Evolutionary conservation across 805 yeast genomes (phyloP).

Genomic region (Ogataea parapolymorpha): DNA sequence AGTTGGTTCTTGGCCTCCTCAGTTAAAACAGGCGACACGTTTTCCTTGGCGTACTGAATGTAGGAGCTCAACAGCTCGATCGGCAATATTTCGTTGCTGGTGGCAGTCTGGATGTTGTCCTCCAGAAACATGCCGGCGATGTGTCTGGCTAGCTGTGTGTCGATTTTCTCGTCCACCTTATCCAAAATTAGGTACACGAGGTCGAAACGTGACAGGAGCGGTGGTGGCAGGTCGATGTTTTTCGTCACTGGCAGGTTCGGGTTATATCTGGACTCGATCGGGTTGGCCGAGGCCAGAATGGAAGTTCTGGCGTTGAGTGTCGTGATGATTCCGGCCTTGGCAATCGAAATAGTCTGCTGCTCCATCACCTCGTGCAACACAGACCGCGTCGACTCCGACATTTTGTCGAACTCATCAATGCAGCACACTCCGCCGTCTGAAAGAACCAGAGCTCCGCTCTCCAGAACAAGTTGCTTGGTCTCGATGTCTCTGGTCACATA

Average conservation of each 20-base stretch:
- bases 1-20: constrained; percentile 79
- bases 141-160: constrained; percentile 85
- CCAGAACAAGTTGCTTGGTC: constrained; percentile 88
- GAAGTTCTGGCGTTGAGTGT: constrained; percentile 96
- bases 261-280: constrained; percentile 92
- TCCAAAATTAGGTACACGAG: constrained; percentile 89
- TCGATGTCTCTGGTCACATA: constrained; percentile 93
- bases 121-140: constrained; percentile 89
- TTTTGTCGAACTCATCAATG: constrained; percentile 97
- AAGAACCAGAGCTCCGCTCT: constrained; percentile 92
- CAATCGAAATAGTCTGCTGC: constrained; percentile 96
- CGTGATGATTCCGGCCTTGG: constrained; percentile 97
- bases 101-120: constrained; percentile 73
- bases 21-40: constrained; percentile 74
- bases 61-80: constrained; percentile 84
- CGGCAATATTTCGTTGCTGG: constrained; percentile 68
- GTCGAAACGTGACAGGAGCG: constrained; percentile 91
- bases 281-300: constrained; percentile 93
- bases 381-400: constrained; percentile 91
- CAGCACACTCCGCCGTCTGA: constrained; percentile 99
- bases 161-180: constrained; percentile 82
- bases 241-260: constrained; percentile 93
- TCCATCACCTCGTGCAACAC: constrained; percentile 99
- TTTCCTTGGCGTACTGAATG: constrained; percentile 91
- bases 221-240: constrained; percentile 96